Evolutionary conservation across 345 rosid genomes (phyloP), one percentile per base, ranked within the genome.

Genomic region (Populus euphratica): DNA sequence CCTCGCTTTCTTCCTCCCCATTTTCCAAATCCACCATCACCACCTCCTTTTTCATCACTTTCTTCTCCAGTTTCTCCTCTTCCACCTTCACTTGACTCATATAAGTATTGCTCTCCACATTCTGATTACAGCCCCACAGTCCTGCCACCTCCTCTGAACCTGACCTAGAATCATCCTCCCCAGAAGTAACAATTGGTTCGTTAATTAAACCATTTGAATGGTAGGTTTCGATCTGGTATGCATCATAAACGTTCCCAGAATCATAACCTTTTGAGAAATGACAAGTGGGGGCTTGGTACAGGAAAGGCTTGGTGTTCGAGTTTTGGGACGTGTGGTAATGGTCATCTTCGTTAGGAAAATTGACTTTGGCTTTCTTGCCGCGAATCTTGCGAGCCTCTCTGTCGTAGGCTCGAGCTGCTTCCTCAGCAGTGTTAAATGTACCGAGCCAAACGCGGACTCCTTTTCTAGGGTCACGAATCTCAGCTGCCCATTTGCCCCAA

Each of bases 401-500:
- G 87, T 94, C 97, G 78, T 94, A 94, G 61, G 98, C 97, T 68
- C 90, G 87, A 39, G 98, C 98, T 2, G 98, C 98, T 77, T 94
- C 97, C 72, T 94, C 97, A 1, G 98, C 90, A 5, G 98, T 92
- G 81, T 89, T 89, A 88, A 87, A 94, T 33, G 98, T 94, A 43
- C 98, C 98, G 13, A 94, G 93, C 98, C 98, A 94, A 50, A 94
- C 94, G 36, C 98, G 94, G 63, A 90, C 94, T 6, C 98, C 98
- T 83, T 93, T 93, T 36, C 92, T 86, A 8, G 98, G 98, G 75
- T 93, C 98, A 41, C 98, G 96, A 78, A 93, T 94, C 93, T 94
- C 98, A 6, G 98, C 98, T 0, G 98, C 98, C 94, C 95, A 92
- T 89, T 94, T 94, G 21, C 97, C 98, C 98, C 98, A 94, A 2